Evolutionary conservation across 257 asterid species (phyloP).

Genomic region (Schizonepeta tenuifolia): DNA sequence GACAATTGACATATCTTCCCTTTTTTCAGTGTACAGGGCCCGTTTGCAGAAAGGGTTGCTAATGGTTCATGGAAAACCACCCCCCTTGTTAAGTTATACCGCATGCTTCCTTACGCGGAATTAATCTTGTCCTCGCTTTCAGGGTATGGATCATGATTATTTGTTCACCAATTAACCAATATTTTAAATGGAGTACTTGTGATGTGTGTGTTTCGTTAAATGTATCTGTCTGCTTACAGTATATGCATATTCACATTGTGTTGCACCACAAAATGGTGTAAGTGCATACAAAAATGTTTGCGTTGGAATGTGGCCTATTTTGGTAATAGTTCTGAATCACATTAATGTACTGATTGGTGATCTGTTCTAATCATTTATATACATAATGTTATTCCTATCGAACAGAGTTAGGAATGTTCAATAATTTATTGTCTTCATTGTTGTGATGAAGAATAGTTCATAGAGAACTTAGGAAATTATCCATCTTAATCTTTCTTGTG

Average conservation of each 20-base stretch:
- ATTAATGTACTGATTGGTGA: neutral
- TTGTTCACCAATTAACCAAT: neutral
- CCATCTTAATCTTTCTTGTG: neutral
- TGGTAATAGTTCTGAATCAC: neutral
- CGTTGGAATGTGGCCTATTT: neutral
- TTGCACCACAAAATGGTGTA: constrained; percentile 3
- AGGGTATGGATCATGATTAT: constrained; percentile 43
- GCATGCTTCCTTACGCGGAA: constrained; percentile 64
- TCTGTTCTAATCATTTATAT: neutral
- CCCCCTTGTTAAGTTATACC: constrained; percentile 45
- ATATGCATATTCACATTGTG: neutral
- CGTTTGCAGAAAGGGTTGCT: constrained; percentile 44
- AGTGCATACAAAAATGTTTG: neutral
- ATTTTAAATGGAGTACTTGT: neutral
- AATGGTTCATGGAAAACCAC: constrained; percentile 52
- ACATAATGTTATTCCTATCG: neutral
- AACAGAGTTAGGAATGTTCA: neutral
- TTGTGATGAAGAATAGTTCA: neutral
- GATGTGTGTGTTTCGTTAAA: neutral
- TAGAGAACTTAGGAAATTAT: constrained; percentile 1
- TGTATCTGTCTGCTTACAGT: neutral
- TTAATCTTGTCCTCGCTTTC: constrained; percentile 52
- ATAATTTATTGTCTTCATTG: neutral
- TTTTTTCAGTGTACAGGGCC: constrained; percentile 63
- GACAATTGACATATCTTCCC: constrained; percentile 17